Conservation (phyloP, 805 yeast species). For the Metschnikowia noctiluminum region DNA sequence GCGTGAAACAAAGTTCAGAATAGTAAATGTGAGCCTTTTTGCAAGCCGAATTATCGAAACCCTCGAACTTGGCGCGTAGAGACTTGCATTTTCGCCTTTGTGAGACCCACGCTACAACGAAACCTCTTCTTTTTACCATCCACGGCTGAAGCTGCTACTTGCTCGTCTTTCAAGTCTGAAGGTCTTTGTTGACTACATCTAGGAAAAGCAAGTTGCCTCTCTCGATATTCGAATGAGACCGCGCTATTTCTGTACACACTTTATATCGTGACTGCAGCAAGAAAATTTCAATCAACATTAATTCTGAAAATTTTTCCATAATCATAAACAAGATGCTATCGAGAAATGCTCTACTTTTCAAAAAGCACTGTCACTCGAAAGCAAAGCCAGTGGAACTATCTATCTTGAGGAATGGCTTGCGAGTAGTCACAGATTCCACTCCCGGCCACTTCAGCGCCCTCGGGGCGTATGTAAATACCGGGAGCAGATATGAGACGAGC, state of each 20-base stretch:
- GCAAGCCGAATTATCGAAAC: too few relatives aligned
- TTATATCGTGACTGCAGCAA: not conserved
- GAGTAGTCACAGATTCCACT: constrained; percentile 77
- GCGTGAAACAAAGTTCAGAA: too few relatives aligned
- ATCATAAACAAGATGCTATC: not conserved
- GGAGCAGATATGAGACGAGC: constrained; percentile 75
- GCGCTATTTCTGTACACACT: not conserved
- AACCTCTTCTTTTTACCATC: too few relatives aligned
- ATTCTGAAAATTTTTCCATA: not conserved
- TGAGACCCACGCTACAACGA: too few relatives aligned
- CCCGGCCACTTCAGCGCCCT: constrained; percentile 91
- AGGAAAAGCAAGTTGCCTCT: not conserved
- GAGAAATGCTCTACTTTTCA: not conserved
- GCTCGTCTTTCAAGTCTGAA: too few relatives aligned
- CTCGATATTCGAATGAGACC: not conserved
- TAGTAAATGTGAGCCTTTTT: too few relatives aligned
- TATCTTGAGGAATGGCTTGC: constrained; percentile 68
- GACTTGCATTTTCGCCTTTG: too few relatives aligned
- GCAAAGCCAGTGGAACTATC: constrained; percentile 24
- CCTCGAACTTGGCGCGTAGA: too few relatives aligned
- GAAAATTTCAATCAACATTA: not conserved
- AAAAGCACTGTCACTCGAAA: not conserved
- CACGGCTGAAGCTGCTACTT: too few relatives aligned
- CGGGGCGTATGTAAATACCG: constrained; percentile 87
- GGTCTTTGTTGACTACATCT: not conserved